These are phyloP conservation scores for Sonneratia alba DNA, from an alignment of 345 rosid genomes.

Conservation along the genomic window DNA sequence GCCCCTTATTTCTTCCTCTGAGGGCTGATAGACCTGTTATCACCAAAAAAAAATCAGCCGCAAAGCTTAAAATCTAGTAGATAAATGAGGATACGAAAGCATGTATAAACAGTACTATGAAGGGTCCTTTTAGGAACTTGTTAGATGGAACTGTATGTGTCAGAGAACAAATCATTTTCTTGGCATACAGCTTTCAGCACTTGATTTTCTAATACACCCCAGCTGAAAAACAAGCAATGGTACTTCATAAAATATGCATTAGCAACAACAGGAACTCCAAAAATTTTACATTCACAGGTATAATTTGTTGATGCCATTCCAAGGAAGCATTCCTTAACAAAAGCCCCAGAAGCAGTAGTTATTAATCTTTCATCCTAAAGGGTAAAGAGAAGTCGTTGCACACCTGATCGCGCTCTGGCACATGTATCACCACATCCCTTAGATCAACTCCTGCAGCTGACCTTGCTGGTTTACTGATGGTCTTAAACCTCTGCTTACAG, in stretches of 20 bases:
- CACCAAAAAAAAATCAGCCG: neutral
- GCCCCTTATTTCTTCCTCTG: slow-evolving; percentile 95
- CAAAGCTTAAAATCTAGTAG: neutral
- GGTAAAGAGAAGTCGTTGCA: slow-evolving; percentile 3
- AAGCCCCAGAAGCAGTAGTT: neutral
- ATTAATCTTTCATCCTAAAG: neutral
- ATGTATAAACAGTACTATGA: neutral
- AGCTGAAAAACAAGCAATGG: too few species aligned
- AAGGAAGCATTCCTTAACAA: neutral
- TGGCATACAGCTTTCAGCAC: neutral
- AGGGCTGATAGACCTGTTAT: slow-evolving; percentile 83
- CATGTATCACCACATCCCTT: slow-evolving; percentile 55
- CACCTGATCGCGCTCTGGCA: slow-evolving; percentile 96
- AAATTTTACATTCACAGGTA: too few species aligned
- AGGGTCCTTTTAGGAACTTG: neutral
- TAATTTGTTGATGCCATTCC: neutral
- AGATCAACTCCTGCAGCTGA: slow-evolving; percentile 62
- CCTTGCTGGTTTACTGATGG: slow-evolving; percentile 81
- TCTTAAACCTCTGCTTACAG: slow-evolving; percentile 85
- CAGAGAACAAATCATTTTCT: neutral
- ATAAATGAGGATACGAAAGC: neutral
- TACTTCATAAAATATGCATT: too few species aligned
- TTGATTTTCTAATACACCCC: neutral
- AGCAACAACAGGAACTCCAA: too few species aligned
- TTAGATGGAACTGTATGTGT: neutral